These are phyloP conservation scores for Avena eriantha DNA, from an alignment of 176 grass and related monocot genomes.

Conservation along the genomic window DNA sequence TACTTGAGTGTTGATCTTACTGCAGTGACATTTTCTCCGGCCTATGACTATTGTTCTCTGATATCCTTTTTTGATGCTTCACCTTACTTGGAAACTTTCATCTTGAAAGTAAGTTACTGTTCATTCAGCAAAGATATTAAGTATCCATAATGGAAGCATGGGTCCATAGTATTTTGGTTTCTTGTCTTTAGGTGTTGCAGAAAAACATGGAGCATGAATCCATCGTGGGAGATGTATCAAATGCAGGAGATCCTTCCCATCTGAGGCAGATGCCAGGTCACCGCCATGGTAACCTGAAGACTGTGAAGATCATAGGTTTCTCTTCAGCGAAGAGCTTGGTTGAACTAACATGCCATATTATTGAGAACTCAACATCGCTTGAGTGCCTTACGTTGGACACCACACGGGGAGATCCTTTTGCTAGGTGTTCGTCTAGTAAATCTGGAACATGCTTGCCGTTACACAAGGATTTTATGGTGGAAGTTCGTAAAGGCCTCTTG, in stretches of 20 bases:
- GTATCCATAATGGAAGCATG: neutral
- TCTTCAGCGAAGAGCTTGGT: neutral
- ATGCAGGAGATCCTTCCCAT: too few relatives aligned
- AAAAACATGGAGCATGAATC: neutral
- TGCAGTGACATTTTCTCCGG: neutral
- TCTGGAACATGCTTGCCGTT: neutral
- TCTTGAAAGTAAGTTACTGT: neutral
- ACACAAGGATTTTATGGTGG: neutral
- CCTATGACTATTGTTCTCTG: conserved; percentile 32
- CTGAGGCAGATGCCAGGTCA: neutral
- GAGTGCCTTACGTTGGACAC: neutral
- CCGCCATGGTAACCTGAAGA: neutral
- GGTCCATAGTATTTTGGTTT: neutral
- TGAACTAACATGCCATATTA: neutral
- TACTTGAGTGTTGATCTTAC: neutral
- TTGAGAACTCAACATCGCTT: too few relatives aligned
- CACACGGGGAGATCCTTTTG: neutral
- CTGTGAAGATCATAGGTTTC: neutral
- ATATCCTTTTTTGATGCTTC: conserved; percentile 28
- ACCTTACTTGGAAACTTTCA: conserved; percentile 35
- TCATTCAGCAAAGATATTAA: neutral
- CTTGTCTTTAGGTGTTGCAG: neutral
- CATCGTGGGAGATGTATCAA: too few relatives aligned
- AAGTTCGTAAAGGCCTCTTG: neutral
- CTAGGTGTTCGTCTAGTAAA: too few relatives aligned